Evolutionary conservation across 495 filamentous ascomycete species (phyloP).

Genomic region (Podospora fimiseda): DNA sequence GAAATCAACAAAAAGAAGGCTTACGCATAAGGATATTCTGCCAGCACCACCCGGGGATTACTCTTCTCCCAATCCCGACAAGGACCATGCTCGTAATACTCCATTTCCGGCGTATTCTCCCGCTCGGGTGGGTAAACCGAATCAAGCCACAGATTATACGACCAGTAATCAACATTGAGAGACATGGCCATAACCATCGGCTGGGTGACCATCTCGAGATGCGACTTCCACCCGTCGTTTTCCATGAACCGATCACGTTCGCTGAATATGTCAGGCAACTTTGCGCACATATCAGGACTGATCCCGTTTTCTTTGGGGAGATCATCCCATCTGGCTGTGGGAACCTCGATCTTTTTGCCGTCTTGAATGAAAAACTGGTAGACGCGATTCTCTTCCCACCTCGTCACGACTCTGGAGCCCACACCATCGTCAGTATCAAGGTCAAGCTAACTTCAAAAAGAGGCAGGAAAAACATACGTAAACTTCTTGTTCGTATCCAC

Average conservation of each 20-base stretch:
- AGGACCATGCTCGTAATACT: background rate
- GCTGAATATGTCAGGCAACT: conserved; percentile 8
- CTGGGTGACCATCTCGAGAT: conserved; percentile 44
- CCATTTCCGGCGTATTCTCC: conserved; percentile 13
- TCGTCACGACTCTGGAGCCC: conserved; percentile 60
- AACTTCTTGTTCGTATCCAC: conserved; percentile 58
- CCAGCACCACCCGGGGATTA: conserved; percentile 1
- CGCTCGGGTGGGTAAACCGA: conserved; percentile 58
- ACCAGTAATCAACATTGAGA: conserved; percentile 54
- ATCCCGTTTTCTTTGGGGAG: conserved; percentile 38
- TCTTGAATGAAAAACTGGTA: conserved; percentile 63
- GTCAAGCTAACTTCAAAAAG: too few relatives aligned
- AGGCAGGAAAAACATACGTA: conserved; percentile 40
- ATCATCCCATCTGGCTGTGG: conserved; percentile 37
- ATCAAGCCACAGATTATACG: conserved; percentile 59
- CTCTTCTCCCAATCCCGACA: conserved; percentile 41
- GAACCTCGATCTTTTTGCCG: conserved; percentile 50
- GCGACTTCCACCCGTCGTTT: conserved; percentile 51
- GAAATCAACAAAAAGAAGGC: conserved; percentile 23
- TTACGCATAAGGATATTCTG: conserved; percentile 23
- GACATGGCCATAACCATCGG: conserved; percentile 68
- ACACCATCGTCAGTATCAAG: too few relatives aligned
- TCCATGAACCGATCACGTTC: conserved; percentile 52
- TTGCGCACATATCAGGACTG: conserved; percentile 15
- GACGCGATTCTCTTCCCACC: conserved; percentile 51